These are phyloP conservation scores for Gypsophila paniculata DNA, from an alignment of 179 eudicot species.

Conservation along the genomic window DNA sequence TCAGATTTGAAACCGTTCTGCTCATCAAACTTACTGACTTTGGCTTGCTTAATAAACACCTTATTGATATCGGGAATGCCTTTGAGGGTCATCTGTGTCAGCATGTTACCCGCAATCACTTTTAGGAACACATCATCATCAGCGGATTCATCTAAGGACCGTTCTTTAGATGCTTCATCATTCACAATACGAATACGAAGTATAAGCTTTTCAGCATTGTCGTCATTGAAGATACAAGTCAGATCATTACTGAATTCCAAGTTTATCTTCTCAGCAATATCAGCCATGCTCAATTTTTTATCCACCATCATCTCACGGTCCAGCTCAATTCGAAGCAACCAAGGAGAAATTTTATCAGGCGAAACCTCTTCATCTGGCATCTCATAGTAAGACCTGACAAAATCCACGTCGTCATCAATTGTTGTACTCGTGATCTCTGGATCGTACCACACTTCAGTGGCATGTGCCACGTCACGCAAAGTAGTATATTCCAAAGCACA, in stretches of 20 bases:
- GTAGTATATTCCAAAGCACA: slow-evolving; percentile 95
- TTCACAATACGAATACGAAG: slow-evolving; percentile 94
- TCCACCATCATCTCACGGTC: slow-evolving; percentile 99
- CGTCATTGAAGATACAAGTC: slow-evolving; percentile 90
- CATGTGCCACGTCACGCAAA: slow-evolving; percentile 89
- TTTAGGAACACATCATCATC: slow-evolving; percentile 98
- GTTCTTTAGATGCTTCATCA: slow-evolving; percentile 86
- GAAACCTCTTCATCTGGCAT: slow-evolving; percentile 99
- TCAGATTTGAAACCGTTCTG: slow-evolving; percentile 74
- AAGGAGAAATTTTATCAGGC: slow-evolving; percentile 89
- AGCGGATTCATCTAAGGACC: slow-evolving; percentile 66
- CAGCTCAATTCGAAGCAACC: slow-evolving; percentile 94
- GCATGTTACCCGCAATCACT: slow-evolving; percentile 88
- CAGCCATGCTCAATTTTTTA: slow-evolving; percentile 94
- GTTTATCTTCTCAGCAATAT: slow-evolving; percentile 95
- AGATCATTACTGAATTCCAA: slow-evolving; percentile 80
- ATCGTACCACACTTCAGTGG: slow-evolving; percentile 99
- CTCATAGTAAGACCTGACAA: slow-evolving; percentile 91
- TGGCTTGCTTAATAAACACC: slow-evolving; percentile 80
- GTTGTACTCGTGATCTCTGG: slow-evolving; percentile 92
- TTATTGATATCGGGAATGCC: slow-evolving; percentile 92
- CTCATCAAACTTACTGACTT: slow-evolving; percentile 78
- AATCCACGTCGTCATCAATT: slow-evolving; percentile 88
- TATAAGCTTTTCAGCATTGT: slow-evolving; percentile 91
- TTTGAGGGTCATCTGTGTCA: slow-evolving; percentile 90